phyloP scores from a whole-genome alignment of 208 protist species.

The Naegleria fowleri region DNA sequence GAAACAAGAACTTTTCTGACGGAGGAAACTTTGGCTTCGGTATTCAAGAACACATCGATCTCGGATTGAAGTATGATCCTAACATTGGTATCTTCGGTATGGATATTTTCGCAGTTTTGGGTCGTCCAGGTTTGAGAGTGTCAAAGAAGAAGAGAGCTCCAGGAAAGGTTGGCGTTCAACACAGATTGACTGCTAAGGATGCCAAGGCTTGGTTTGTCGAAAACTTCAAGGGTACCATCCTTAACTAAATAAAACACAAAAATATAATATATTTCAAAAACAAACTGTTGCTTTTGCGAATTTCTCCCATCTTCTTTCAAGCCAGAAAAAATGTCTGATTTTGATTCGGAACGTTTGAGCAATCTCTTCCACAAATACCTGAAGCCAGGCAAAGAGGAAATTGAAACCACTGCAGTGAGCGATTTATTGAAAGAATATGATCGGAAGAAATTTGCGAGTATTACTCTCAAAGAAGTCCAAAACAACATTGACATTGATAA shows the following conservation, averaged over 20 bases:
- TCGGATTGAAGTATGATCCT: slow-evolving; percentile 99
- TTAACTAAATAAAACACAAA: slow-evolving; percentile 55
- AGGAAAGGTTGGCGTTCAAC: slow-evolving; percentile 76
- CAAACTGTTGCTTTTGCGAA: too few relatives aligned
- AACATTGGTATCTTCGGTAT: slow-evolving; percentile 97
- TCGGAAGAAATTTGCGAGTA: not conserved
- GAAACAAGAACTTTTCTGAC: slow-evolving; percentile 87
- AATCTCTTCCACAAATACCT: not conserved
- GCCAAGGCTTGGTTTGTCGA: slow-evolving; percentile 98
- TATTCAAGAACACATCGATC: slow-evolving; percentile 99
- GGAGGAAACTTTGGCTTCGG: slow-evolving; percentile 99
- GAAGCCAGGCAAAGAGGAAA: not conserved
- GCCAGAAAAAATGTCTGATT: not conserved
- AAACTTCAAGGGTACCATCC: slow-evolving; percentile 93
- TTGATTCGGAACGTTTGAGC: not conserved
- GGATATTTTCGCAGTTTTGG: slow-evolving; percentile 96
- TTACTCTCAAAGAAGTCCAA: not conserved
- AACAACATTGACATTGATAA: not conserved
- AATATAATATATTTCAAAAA: not conserved
- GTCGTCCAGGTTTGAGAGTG: slow-evolving; percentile 92
- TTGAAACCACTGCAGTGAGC: not conserved
- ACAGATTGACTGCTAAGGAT: slow-evolving; percentile 93
- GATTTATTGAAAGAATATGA: slow-evolving; percentile 8
- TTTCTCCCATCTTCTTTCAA: too few relatives aligned
- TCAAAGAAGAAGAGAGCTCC: slow-evolving; percentile 71